Base-by-base conservation (phyloP, 2,329 filamentous ascomycete genomes). In the Piedraia hortae region DNA sequence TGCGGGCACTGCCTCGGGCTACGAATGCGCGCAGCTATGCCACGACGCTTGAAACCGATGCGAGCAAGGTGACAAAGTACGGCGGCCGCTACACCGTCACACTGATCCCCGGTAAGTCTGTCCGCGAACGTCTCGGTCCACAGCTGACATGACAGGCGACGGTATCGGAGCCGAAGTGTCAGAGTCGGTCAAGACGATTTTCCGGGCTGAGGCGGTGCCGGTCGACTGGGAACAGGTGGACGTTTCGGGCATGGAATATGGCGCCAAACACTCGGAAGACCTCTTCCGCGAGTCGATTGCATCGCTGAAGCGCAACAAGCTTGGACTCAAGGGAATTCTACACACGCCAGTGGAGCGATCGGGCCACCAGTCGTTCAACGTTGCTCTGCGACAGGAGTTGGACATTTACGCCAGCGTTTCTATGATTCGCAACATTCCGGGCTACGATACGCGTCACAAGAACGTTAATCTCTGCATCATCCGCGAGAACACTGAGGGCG, bases 41-140 rank as follows among this genome's bases (percentile, higher is more conserved):
- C n/a, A n/a, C n/a, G n/a, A n/a, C n/a, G n/a, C n/a, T n/a, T n/a
- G n/a, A n/a, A n/a, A n/a, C n/a, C n/a, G n/a, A n/a, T n/a, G 82
- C 93, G 53, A 91, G 93, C 65, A 90, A 91, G 64, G 80, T 80
- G 39, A 78, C 82, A 56, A 85, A 93, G 62, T 93, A 80, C 51
- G 85, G 85, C 49, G 77, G 82, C 56, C 97, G 93, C 59, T 97
- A 93, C 63, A 97, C 85, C 16, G 82, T 91, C 39, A 91, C 82
- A 33, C 62, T 97, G 44, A 93, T 97, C 48, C 85, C 85, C 50
- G 85, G 82, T 64, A 59, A 37, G 49, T 16, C 9, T 4, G 4
- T 36, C 26, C 4, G 24, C 23, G 25, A 34, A 33, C 35, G 33
- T 26, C 9, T 22, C 14, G 18, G 20, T 10, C 12, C 9, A 12